A percentile compares a stretch with the other conserved stretches of the same genome.
phyloP scores from a whole-genome alignment of 2,329 filamentous ascomycete genomes.

The Fusarium sp. region DNA sequence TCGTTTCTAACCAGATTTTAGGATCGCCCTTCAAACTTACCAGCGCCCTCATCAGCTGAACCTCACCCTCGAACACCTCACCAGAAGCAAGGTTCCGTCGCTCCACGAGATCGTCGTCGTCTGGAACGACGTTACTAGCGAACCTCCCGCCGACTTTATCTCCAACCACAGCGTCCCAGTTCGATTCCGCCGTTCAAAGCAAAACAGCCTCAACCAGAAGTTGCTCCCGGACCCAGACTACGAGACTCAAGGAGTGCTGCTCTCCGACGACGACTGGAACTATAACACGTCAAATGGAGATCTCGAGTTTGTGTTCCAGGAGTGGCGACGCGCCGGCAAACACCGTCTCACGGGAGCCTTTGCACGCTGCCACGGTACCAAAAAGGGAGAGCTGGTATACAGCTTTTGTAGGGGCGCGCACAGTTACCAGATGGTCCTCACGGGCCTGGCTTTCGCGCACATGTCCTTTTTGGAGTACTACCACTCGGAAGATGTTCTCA shows the following conservation, averaged over 20 bases:
- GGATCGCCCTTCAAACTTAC: slow-evolving; percentile 51
- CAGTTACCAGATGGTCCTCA: slow-evolving; percentile 51
- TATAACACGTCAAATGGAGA: slow-evolving; percentile 47
- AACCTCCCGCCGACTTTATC: slow-evolving; percentile 42
- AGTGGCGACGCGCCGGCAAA: slow-evolving; percentile 49
- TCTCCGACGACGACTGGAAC: slow-evolving; percentile 53
- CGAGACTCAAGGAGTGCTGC: slow-evolving; percentile 50
- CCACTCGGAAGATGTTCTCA: slow-evolving; percentile 45
- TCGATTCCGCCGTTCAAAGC: slow-evolving; percentile 46
- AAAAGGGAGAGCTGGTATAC: slow-evolving; percentile 45
- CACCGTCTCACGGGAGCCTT: slow-evolving; percentile 50
- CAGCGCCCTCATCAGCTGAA: slow-evolving; percentile 47
- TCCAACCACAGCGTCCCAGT: slow-evolving; percentile 44
- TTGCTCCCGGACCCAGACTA: slow-evolving; percentile 49
- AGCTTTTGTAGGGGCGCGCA: slow-evolving; percentile 41
- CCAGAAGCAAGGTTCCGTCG: slow-evolving; percentile 46
- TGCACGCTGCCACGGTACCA: slow-evolving; percentile 44
- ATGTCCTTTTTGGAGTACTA: slow-evolving; percentile 52
- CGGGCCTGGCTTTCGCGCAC: slow-evolving; percentile 51
- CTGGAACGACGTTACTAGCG: slow-evolving; percentile 49
- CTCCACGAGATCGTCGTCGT: slow-evolving; percentile 51
- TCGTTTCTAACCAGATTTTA: slow-evolving; percentile 13
- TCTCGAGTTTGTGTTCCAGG: slow-evolving; percentile 52
- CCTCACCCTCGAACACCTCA: slow-evolving; percentile 43
- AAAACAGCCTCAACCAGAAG: slow-evolving; percentile 52